A percentile compares a stretch with the other conserved stretches of the same genome.
phyloP scores from a whole-genome alignment of 1,284 basidiomycete genomes.

The Ceratorhiza oryzae-sativae region DNA sequence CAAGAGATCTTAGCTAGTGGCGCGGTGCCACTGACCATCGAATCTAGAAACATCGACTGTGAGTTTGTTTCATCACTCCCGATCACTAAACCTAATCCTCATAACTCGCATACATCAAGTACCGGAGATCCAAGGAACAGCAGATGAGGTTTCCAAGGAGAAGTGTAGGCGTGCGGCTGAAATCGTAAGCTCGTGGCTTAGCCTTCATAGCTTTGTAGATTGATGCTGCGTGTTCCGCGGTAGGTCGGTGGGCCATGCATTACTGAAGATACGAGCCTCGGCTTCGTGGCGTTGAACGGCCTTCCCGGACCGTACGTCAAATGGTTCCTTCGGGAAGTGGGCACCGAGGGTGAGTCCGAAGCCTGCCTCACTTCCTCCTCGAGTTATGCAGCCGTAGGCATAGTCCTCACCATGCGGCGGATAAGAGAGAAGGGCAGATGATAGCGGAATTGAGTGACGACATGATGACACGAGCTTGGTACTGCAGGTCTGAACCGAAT shows the following conservation, averaged over 20 bases:
- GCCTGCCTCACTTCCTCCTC: constrained; percentile 25
- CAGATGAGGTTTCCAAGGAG: constrained; percentile 86
- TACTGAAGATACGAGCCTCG: constrained; percentile 96
- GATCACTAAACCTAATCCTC: constrained; percentile 47
- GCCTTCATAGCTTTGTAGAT: constrained; percentile 1
- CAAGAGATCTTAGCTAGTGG: constrained; percentile 73
- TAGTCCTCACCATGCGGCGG: not conserved
- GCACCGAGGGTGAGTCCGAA: constrained; percentile 68
- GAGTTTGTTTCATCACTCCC: constrained; percentile 45
- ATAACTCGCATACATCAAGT: constrained; percentile 61
- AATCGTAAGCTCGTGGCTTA: constrained; percentile 57
- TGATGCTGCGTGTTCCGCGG: constrained; percentile 1
- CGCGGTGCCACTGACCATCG: constrained; percentile 61
- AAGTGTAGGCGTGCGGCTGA: constrained; percentile 90
- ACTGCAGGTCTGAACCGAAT: constrained; percentile 80
- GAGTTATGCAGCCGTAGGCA: constrained; percentile 3
- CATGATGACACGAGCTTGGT: constrained; percentile 13
- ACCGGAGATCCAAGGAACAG: constrained; percentile 93
- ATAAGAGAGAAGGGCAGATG: constrained; percentile 7
- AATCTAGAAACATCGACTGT: constrained; percentile 74
- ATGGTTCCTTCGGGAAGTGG: constrained; percentile 80
- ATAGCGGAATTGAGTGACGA: constrained; percentile 9
- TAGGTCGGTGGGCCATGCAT: constrained; percentile 87
- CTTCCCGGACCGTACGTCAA: constrained; percentile 99
- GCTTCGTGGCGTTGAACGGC: constrained; percentile 86